A percentile compares a stretch with the other conserved stretches of the same genome.
Conservation (phyloP, 2,329 filamentous ascomycete species). For the Alternaria postmessia region DNA sequence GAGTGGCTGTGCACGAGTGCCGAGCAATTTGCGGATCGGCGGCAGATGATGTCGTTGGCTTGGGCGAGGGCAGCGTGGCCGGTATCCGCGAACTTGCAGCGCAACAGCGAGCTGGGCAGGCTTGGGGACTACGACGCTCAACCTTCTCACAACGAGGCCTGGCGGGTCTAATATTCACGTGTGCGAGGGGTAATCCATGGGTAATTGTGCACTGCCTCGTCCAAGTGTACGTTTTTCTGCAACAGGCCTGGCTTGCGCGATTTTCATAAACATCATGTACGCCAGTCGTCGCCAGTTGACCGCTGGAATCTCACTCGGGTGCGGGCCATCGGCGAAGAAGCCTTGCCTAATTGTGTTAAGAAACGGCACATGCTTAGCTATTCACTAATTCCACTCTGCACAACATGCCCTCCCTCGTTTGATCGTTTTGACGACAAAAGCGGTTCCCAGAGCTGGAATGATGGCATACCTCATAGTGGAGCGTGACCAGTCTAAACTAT, state of each 20-base stretch:
- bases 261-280: constrained; percentile 19
- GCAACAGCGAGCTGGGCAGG: constrained; percentile 3
- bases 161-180: constrained; percentile 12
- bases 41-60: constrained; percentile 14
- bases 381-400: not conserved
- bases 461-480: not conserved
- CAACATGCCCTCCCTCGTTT: too few relatives aligned
- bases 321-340: constrained; percentile 3
- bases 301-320: constrained; percentile 9
- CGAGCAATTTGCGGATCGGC: constrained; percentile 6
- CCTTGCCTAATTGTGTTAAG: constrained; percentile 2
- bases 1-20: constrained; percentile 17
- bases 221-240: constrained; percentile 16
- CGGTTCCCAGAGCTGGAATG: too few relatives aligned
- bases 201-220: constrained; percentile 16
- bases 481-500: not conserved
- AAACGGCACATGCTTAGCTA: constrained; percentile 5
- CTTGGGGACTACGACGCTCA: not conserved
- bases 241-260: constrained; percentile 21
- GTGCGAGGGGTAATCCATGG: constrained; percentile 17
- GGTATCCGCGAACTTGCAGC: constrained; percentile 7
- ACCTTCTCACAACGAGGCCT: not conserved
- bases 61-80: constrained; percentile 7
- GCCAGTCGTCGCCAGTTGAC: constrained; percentile 19
- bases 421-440: too few relatives aligned